Conservation (phyloP, 768 basidiomycete genomes). For the Phlebiopsis flavidoalba region DNA sequence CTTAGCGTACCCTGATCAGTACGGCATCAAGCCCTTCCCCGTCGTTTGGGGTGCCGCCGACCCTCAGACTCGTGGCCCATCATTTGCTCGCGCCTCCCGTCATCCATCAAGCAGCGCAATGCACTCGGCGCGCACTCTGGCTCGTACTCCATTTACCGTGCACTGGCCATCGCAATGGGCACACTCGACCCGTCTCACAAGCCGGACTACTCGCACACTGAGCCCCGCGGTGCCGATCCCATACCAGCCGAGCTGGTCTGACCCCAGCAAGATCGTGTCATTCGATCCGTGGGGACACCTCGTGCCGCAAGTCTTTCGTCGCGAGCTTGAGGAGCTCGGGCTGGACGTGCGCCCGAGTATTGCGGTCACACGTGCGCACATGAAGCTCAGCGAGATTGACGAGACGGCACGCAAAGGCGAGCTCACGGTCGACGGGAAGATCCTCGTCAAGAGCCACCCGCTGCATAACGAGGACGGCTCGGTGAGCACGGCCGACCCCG, state of each 20-base stretch:
- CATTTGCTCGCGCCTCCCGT: conserved; percentile 80
- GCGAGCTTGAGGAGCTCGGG: conserved; percentile 55
- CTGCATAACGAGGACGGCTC: conserved; percentile 61
- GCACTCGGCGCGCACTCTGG: conserved; percentile 93
- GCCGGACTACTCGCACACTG: conserved; percentile 76
- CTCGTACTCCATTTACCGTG: conserved; percentile 92
- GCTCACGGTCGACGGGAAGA: conserved; percentile 72
- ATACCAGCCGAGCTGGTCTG: conserved; percentile 72
- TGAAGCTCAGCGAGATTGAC: conserved; percentile 94
- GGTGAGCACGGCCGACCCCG: conserved; percentile 51
- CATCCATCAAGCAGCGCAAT: conserved; percentile 85
- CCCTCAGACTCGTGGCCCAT: conserved; percentile 75
- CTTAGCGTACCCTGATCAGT: conserved; percentile 84
- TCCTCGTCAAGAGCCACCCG: conserved; percentile 68
- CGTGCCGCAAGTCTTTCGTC: conserved; percentile 64
- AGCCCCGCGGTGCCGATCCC: conserved; percentile 79
- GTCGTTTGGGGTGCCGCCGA: conserved; percentile 77
- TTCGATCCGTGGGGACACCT: conserved; percentile 95
- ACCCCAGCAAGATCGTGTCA: conserved; percentile 77
- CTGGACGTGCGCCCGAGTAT: conserved; percentile 91
- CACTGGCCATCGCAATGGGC: conserved; percentile 88
- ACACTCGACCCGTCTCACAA: conserved; percentile 74
- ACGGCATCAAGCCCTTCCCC: conserved; percentile 76
- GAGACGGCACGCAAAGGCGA: conserved; percentile 70
- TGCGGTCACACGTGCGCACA: conserved; percentile 86